phyloP scores from a whole-genome alignment of 805 yeast species.

The Yamadazyma olivae region DNA sequence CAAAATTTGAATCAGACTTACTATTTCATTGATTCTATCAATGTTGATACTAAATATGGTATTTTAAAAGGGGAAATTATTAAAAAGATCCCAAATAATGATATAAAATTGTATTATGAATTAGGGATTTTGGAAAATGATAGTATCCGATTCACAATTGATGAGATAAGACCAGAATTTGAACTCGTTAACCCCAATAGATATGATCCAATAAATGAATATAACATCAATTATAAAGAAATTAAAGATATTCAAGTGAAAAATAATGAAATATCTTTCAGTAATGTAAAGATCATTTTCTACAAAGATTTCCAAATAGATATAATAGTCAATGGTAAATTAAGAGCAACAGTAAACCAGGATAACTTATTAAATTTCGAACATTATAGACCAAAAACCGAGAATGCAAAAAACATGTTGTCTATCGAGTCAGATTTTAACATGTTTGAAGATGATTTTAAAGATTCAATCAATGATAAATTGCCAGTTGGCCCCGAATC shows the following conservation, averaged over 20 bases:
- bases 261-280: not conserved
- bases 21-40: conserved; percentile 1
- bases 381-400: conserved; percentile 55
- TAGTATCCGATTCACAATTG: conserved; percentile 58
- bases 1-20: not conserved
- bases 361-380: conserved; percentile 75
- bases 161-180: conserved; percentile 49
- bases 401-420: conserved; percentile 31
- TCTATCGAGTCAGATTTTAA: conserved; percentile 64
- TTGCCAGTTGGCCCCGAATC: conserved; percentile 88
- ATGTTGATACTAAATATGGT: conserved; percentile 2
- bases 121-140: conserved; percentile 55
- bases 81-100: conserved; percentile 3
- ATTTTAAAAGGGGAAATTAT: conserved; percentile 6
- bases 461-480: conserved; percentile 62
- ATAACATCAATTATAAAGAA: not conserved
- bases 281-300: conserved; percentile 1
- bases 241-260: conserved; percentile 17
- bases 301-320: conserved; percentile 8
- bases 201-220: conserved; percentile 57
- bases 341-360: conserved; percentile 63
- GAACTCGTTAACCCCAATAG: conserved; percentile 39
- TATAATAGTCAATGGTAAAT: conserved; percentile 42
- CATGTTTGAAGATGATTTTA: conserved; percentile 68
- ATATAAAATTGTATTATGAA: conserved; percentile 50